These are phyloP conservation scores for Auricularia auricula-judae DNA, from an alignment of 768 basidiomycete species.

Conservation along the genomic window DNA sequence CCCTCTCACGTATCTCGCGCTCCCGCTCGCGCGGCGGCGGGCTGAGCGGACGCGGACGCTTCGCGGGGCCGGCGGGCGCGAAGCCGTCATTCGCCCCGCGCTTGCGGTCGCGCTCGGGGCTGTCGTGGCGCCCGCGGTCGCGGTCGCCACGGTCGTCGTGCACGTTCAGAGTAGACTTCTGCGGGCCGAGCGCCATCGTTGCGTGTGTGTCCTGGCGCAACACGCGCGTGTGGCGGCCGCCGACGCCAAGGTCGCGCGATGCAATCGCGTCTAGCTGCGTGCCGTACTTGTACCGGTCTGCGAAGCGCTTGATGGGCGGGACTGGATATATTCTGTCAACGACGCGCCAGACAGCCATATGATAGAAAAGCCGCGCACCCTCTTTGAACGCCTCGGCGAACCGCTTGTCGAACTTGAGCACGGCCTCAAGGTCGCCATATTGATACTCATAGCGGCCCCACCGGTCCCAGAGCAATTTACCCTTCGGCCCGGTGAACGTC, in stretches of 20 bases:
- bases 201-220: constrained; percentile 1
- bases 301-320: constrained; percentile 82
- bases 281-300: constrained; percentile 56
- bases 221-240: constrained; percentile 19
- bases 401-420: constrained; percentile 81
- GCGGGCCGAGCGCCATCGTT: constrained; percentile 2
- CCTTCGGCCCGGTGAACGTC: constrained; percentile 56
- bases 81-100: background rate
- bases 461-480: constrained; percentile 84
- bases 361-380: constrained; percentile 30
- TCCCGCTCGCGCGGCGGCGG: constrained; percentile 3
- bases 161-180: background rate
- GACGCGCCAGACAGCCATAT: background rate
- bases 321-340: constrained; percentile 26
- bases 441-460: constrained; percentile 95
- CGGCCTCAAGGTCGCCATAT: constrained; percentile 83
- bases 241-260: constrained; percentile 76
- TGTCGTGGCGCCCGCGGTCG: constrained; percentile 4
- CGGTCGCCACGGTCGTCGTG: constrained; percentile 8
- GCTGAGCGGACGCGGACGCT: background rate
- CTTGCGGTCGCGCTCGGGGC: constrained; percentile 2
- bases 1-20: background rate
- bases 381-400: constrained; percentile 80
- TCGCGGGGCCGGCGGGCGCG: background rate
- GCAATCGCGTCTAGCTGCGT: constrained; percentile 66